These are phyloP conservation scores for Lasiodiplodia theobromae DNA, from an alignment of 2,329 filamentous ascomycete species.

Conservation along the genomic window DNA sequence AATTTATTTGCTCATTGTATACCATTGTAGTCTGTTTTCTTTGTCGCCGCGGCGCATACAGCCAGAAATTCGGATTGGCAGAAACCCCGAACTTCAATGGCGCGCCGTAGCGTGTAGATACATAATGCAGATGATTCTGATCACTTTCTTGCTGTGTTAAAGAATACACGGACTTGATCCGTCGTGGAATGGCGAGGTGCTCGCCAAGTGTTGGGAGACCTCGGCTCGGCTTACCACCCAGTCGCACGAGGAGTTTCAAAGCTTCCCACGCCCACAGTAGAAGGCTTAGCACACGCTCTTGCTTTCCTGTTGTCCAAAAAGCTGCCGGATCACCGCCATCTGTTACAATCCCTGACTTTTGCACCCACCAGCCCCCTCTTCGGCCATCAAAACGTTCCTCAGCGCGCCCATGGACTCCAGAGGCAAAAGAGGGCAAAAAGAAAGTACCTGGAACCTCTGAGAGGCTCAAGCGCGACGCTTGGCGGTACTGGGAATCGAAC, in stretches of 20 bases:
- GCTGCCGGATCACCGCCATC: neutral
- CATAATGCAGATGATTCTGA: too few relatives aligned
- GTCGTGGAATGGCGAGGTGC: neutral
- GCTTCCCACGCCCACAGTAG: neutral
- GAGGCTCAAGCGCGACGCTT: neutral
- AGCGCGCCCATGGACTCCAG: neutral
- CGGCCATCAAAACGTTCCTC: neutral
- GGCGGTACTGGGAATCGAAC: neutral
- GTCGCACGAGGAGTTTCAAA: neutral
- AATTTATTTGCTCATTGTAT: too few relatives aligned
- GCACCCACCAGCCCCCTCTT: neutral
- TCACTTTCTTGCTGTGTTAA: too few relatives aligned
- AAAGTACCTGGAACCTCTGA: neutral
- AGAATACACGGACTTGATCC: neutral
- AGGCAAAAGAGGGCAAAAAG: neutral
- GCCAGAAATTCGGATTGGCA: too few relatives aligned
- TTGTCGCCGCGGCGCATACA: too few relatives aligned
- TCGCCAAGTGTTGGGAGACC: neutral
- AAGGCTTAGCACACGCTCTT: neutral
- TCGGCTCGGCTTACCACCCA: neutral
- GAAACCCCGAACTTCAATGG: too few relatives aligned
- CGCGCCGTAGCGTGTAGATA: too few relatives aligned
- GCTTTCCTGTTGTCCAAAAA: neutral
- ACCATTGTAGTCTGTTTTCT: too few relatives aligned
- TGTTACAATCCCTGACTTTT: neutral